phyloP scores from a whole-genome alignment of 1,284 basidiomycete species.

The Albatrellus sp. region DNA sequence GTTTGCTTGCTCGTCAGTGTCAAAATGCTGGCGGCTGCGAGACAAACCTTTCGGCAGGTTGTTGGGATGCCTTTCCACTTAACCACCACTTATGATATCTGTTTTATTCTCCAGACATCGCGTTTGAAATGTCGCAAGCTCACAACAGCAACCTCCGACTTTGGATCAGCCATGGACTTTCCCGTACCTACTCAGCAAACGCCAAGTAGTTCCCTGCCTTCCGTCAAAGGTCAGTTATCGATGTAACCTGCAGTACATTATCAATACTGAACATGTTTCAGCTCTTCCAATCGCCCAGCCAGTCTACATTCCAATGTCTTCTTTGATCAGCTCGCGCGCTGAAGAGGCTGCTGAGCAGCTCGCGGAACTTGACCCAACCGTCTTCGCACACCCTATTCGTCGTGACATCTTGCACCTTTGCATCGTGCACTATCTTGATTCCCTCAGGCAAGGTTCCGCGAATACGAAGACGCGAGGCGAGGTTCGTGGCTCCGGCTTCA shows the following conservation, averaged over 20 bases:
- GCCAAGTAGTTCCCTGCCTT: not conserved
- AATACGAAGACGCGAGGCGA: slow-evolving; percentile 87
- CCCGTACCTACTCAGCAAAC: not conserved
- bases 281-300: slow-evolving; percentile 32
- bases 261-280: slow-evolving; percentile 12
- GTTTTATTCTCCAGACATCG: not conserved
- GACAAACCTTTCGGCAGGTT: slow-evolving; percentile 17
- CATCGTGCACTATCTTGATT: slow-evolving; percentile 82
- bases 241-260: not conserved
- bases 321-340: slow-evolving; percentile 35
- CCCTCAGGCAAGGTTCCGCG: slow-evolving; percentile 81
- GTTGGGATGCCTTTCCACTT: slow-evolving; percentile 2
- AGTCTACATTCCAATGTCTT: slow-evolving; percentile 46
- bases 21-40: slow-evolving; percentile 17
- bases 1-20: not conserved
- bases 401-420: slow-evolving; percentile 91
- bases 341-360: slow-evolving; percentile 33
- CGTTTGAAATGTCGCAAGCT: not conserved
- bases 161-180: not conserved
- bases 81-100: not conserved
- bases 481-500: slow-evolving; percentile 79
- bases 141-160: not conserved
- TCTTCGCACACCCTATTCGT: slow-evolving; percentile 83
- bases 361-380: slow-evolving; percentile 67
- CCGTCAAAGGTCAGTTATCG: not conserved